Base-by-base conservation (phyloP, 495 filamentous ascomycete species). In the Penicillium salamii region DNA sequence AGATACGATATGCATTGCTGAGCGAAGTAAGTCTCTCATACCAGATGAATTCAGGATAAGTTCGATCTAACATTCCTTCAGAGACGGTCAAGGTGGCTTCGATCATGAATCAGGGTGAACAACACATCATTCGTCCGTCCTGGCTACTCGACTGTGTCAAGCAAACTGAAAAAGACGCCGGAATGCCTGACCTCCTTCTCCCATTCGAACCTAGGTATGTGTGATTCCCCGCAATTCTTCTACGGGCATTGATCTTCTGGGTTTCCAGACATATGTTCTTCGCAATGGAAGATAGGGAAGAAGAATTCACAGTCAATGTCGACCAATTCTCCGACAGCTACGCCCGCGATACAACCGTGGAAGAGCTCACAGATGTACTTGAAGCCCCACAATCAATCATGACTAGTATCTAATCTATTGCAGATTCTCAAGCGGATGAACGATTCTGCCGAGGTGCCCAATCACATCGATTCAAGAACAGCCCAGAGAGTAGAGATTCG, bases 281-380 rank as follows among this genome's bases (percentile, higher is more conserved):
- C 54, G 76, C 72, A 0, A 70, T 62, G 9, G 55, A 70, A 13
- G 70, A 71, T 9, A 72, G 74, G 35, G 63, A 74, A 33, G 64
- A 72, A 21, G 68, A 66, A 5, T 63, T 77, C 14, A 68, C 69
- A 20, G 57, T 53, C 18, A 88, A 83, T 50, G 71, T 87, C 7
- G 93, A 98, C 65, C 71, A 76, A 51, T 96, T 79, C 56, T 84
- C 81, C 2, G 93, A 98, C 65, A 91, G 90, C 59, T 97, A 90
- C 63, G 78, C 85, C 1, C 77, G 90, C 21, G 83, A 95, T 54
- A 72, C 87, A 9, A 78, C 68, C 1, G 60, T 74, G 0, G 79
- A 85, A 3, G 89, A 96, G 59, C 69, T 97, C 23, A 71, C 67
- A 38, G 65, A 71, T 11, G 68, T 90, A 36, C 31, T n/a, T n/a